Evolutionary conservation across 805 yeast species (phyloP), one percentile per base, ranked within the genome.

Genomic region (Candida taoyuanica): DNA sequence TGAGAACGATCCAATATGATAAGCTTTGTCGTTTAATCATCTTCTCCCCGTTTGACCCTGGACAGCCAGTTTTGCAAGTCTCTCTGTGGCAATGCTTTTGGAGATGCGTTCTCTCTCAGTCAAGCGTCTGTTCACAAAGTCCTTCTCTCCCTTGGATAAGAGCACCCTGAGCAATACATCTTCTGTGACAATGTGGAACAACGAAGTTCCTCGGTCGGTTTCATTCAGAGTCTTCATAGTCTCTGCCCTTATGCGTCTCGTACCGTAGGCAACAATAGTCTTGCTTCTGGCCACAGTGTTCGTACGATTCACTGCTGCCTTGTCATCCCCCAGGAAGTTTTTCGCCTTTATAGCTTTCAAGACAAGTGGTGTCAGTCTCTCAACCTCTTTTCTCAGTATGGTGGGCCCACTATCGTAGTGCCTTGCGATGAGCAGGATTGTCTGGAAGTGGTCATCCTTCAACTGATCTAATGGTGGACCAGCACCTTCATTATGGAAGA

Each of bases 401-500:
- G 56, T 39, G 0, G 64, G 60, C 7, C 68, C 64, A 34, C 71
- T 64, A 40, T 80, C 85, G 51, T 85, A 84, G 51, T 75, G 76
- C 1, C 72, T 76, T 2, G 87, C 85, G 7, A 85, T 66, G 19
- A 81, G 58, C 43, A 81, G 59, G 17, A 85, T 58, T 29, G 76
- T 71, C 56, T 83, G 85, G 54, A 82, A 86, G 25, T 73, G 71
- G 21, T 70, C 73, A 40, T 75, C 74, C 44, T 78, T 79, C 50
- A 86, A 62, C 7, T 73, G 74, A 43, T 73, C 76, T 21, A 85
- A 48, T 1, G 86, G 73, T 0, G 93, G 93, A 0, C 95, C 95
- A 24, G 80, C 81, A 0, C 95, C 95, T 31, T 74, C 79, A 51
- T 84, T 79, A 56, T 86, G 77, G 62, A 87, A 86, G 55, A 85